Evolutionary conservation across 108 stramenopile genomes (phyloP), one percentile per base, ranked within the genome.

Genomic region (Epithemia pelagica): DNA sequence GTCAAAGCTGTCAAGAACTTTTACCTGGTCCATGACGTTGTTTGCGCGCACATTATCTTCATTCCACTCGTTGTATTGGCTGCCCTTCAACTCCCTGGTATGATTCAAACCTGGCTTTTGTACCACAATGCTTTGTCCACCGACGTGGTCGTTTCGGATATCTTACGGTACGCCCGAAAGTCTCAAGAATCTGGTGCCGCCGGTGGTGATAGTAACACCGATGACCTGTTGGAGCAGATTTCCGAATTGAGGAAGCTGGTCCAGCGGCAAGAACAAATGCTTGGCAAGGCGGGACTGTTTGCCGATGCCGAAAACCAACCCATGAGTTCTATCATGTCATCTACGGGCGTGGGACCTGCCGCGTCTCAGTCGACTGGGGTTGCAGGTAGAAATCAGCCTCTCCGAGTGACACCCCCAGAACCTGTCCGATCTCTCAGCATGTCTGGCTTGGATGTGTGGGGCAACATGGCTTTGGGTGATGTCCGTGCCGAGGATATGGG

Each of bases 101-200:
- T 87, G 64, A 78, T 97, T 8, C 96, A 99, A 74, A 97, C 96
- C 24, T 97, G 96, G 96, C 74, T 99, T 63, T 84, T 99, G 21
- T 99, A 96, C 78, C 96, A 97, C 78, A 97, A 99, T 66, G 98
- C 98, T 2, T 74, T 99, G 21, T 94, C 93, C 19, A 69, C 85
- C 25, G 95, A 96, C 59, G 96, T 99, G 10, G 98, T 96, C 24
- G 95, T 99, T 1, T 92, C 95, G 65, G 96, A 99, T 76, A 96
- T 99, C 67, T 81, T 99, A 25, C 79, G 93, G 59, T 95, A 96
- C 53, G 96, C 96, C 0, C 78, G 95, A 26, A 92, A 85, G 76
- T 85, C 79, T 8, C 91, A 96, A 69, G 96, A 98, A 68, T 89
- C 83, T 29, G 88, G 87, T 23, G 88, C 88, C 8, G 65, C 63